Evolutionary conservation across 2,329 filamentous ascomycete genomes (phyloP).

Genomic region (Karstenula rhodostoma): DNA sequence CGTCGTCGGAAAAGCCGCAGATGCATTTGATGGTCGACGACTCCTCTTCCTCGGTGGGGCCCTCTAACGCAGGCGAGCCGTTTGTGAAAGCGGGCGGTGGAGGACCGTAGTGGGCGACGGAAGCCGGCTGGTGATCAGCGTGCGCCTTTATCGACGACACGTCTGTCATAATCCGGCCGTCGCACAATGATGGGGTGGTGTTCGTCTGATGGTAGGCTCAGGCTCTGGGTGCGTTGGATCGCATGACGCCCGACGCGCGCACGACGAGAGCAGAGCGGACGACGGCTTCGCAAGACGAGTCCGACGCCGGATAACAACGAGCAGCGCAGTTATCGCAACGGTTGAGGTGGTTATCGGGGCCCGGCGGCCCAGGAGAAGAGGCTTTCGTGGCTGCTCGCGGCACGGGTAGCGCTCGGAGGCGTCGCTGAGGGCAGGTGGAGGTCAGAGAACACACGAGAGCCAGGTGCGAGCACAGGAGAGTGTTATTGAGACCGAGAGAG

Average conservation of each 20-base stretch:
- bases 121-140: conserved; percentile 53
- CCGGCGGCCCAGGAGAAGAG: conserved; percentile 33
- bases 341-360: conserved; percentile 20
- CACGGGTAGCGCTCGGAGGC: conserved; percentile 27
- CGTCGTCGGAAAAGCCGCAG: conserved; percentile 90
- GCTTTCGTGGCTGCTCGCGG: conserved; percentile 38
- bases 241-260: conserved; percentile 52
- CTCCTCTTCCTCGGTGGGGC: conserved; percentile 70
- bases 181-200: conserved; percentile 29
- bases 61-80: conserved; percentile 46
- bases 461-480: conserved; percentile 30
- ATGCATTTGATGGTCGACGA: conserved; percentile 98
- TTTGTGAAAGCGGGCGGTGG: conserved; percentile 45
- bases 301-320: conserved; percentile 32
- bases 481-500: conserved; percentile 22
- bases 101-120: conserved; percentile 41
- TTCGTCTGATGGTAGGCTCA: conserved; percentile 44
- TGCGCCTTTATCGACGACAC: conserved; percentile 51
- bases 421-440: conserved; percentile 32
- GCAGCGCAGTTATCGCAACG: conserved; percentile 19
- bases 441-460: conserved; percentile 26
- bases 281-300: conserved; percentile 34
- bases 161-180: conserved; percentile 54
- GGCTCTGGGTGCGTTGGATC: conserved; percentile 48
- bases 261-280: conserved; percentile 38